Evolutionary conservation across 2,329 filamentous ascomycete genomes (phyloP).

Genomic region (Colletotrichum sp.): DNA sequence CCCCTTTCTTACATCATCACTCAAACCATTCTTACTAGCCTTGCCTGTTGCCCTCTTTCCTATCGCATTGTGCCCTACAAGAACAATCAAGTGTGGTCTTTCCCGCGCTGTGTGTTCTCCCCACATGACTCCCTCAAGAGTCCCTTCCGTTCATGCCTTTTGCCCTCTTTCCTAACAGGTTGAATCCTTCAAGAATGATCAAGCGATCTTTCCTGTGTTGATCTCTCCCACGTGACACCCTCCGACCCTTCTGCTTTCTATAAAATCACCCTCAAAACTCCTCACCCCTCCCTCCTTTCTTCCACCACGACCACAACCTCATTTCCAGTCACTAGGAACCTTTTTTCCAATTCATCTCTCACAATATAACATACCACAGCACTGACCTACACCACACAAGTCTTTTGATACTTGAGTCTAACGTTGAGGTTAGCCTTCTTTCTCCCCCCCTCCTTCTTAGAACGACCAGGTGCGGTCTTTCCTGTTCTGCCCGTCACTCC

Average conservation of each 20-base stretch:
- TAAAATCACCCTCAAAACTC: not conserved
- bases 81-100: not conserved
- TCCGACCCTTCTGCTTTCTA: not conserved
- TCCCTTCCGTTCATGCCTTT: not conserved
- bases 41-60: not conserved
- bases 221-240: not conserved
- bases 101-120: not conserved
- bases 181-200: not conserved
- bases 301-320: not conserved
- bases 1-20: not conserved
- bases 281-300: not conserved
- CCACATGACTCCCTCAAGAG: not conserved
- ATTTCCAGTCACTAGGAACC: too few species aligned
- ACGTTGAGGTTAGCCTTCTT: too few species aligned
- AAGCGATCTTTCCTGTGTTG: not conserved
- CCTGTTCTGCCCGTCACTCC: too few species aligned
- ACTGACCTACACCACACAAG: too few species aligned
- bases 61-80: rapidly evolving
- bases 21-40: not conserved
- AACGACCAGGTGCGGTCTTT: too few species aligned
- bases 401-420: too few species aligned
- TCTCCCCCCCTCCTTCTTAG: too few species aligned
- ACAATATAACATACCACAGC: too few species aligned
- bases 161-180: not conserved
- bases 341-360: too few species aligned